Percentiles rank a stretch among this genome's conserved stretches.
Evolutionary conservation across 305 asterid genomes (phyloP).

Genomic region (Fraxinus paxiana): DNA sequence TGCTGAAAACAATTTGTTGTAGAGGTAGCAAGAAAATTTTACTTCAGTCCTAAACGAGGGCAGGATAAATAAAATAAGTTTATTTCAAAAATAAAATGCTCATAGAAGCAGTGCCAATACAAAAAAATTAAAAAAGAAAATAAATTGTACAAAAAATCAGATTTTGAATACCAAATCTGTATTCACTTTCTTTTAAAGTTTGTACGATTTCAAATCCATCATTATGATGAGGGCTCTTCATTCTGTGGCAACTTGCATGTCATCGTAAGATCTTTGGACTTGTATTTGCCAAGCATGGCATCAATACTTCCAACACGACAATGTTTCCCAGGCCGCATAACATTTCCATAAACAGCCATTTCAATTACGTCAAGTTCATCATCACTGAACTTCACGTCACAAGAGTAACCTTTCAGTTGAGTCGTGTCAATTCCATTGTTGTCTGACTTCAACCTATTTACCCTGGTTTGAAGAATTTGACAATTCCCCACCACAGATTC

Average conservation of each 20-base stretch:
- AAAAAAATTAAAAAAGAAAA: neutral
- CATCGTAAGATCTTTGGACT: conserved; percentile 34
- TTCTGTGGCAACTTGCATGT: conserved; percentile 33
- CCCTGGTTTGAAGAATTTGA: conserved; percentile 74
- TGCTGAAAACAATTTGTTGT: neutral
- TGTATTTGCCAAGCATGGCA: conserved; percentile 39
- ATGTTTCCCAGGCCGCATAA: conserved; percentile 45
- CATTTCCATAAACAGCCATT: conserved; percentile 72
- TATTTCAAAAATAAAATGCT: neutral
- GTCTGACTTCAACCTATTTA: conserved; percentile 46
- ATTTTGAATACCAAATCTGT: neutral
- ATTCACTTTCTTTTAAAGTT: neutral
- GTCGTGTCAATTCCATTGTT: conserved; percentile 31
- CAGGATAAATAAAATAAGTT: neutral
- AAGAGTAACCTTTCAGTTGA: conserved; percentile 63
- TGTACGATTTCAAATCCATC: conserved; percentile 19
- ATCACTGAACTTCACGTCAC: conserved; percentile 56
- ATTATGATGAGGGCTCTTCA: conserved; percentile 6
- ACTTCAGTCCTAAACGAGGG: neutral
- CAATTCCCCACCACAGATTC: conserved; percentile 58
- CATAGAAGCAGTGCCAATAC: neutral
- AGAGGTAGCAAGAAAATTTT: neutral
- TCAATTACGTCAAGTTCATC: conserved; percentile 61
- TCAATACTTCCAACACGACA: conserved; percentile 50
- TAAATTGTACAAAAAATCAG: neutral